Percentiles rank a stretch among this genome's conserved stretches.
These are phyloP conservation scores for Grigorovia transvaalensis DNA, from an alignment of 805 yeast species.

Conservation along the genomic window DNA sequence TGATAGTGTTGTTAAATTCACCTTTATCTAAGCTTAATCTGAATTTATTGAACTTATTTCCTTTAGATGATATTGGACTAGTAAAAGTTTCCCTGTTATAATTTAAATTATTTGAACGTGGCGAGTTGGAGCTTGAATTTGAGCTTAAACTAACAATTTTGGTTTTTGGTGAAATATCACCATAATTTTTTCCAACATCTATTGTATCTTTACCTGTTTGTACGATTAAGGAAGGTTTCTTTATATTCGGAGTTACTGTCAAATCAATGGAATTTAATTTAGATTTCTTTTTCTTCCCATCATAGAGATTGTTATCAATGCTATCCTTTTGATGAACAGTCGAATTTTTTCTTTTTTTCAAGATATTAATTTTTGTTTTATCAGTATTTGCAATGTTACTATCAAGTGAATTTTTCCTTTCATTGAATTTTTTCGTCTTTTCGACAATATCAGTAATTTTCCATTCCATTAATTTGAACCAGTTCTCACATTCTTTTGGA, in stretches of 20 bases:
- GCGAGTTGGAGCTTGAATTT: background rate
- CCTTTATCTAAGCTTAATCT: background rate
- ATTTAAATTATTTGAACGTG: background rate
- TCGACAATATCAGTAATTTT: conserved; percentile 3
- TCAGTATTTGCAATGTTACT: background rate
- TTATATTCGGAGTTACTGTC: background rate
- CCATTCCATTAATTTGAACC: conserved; percentile 4
- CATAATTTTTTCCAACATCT: background rate
- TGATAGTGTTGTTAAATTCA: background rate
- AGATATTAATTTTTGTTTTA: background rate
- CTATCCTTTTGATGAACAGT: background rate
- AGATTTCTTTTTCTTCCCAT: background rate
- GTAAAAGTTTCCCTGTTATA: background rate
- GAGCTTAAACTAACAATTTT: background rate
- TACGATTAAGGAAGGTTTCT: background rate
- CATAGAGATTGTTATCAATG: background rate
- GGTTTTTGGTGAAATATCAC: conserved; percentile 1
- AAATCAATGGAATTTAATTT: background rate
- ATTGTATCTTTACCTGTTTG: background rate
- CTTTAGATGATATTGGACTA: background rate
- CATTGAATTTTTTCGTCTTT: background rate
- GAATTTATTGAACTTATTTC: background rate
- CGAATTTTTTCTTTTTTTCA: background rate
- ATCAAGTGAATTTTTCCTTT: background rate
- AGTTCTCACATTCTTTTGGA: conserved; percentile 28